A percentile compares a stretch with the other conserved stretches of the same genome.
These are phyloP conservation scores for Butyriboletus appendiculatus DNA, from an alignment of 1,284 basidiomycete species.

Conservation along the genomic window DNA sequence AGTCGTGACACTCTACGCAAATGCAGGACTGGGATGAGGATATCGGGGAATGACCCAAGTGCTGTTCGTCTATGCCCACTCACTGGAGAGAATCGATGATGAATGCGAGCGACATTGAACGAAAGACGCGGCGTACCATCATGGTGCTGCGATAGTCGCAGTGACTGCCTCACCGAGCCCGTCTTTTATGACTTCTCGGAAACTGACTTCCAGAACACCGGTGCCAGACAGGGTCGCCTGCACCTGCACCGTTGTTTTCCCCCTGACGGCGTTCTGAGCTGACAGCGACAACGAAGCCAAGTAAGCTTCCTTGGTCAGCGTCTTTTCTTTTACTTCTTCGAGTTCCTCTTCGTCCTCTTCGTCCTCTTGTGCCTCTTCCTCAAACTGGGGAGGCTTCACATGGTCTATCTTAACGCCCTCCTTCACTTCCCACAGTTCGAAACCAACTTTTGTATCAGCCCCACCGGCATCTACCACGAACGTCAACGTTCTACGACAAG, in stretches of 20 bases:
- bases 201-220: conserved; percentile 52
- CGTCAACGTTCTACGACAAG: conserved; percentile 70
- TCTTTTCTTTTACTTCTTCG: conserved; percentile 66
- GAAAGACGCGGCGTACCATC: conserved; percentile 5
- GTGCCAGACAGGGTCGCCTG: conserved; percentile 53
- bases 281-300: conserved; percentile 57
- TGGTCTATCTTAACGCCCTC: conserved; percentile 80
- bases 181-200: conserved; percentile 48
- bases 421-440: conserved; percentile 90
- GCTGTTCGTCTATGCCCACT: conserved; percentile 7
- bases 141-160: conserved; percentile 20
- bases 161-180: conserved; percentile 30
- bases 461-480: conserved; percentile 70
- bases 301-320: conserved; percentile 60
- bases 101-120: not conserved
- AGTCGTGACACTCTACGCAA: conserved; percentile 9
- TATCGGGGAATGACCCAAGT: conserved; percentile 44
- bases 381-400: conserved; percentile 50
- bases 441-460: conserved; percentile 52
- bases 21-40: conserved; percentile 58
- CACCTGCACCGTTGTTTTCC: conserved; percentile 61
- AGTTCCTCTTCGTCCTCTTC: conserved; percentile 64
- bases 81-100: not conserved
- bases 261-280: conserved; percentile 50
- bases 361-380: conserved; percentile 50